Evolutionary conservation across 495 filamentous ascomycete genomes (phyloP).

Genomic region (Tuber calosporum): DNA sequence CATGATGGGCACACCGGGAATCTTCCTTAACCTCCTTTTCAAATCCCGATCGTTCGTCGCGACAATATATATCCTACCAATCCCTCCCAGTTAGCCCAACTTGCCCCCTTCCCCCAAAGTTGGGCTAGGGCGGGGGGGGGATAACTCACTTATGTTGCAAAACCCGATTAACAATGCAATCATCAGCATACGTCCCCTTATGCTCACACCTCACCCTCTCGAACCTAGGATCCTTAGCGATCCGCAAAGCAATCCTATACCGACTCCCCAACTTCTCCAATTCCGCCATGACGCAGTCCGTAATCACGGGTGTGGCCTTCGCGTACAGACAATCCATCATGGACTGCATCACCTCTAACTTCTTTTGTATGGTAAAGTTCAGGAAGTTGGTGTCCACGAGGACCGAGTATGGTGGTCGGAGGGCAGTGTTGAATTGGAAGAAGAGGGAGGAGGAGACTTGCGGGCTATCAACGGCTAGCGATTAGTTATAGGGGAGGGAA

Average conservation of each 20-base stretch:
- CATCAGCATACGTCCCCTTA: conserved; percentile 88
- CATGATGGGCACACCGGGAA: conserved; percentile 63
- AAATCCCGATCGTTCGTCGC: conserved; percentile 80
- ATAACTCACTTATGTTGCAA: conserved; percentile 46
- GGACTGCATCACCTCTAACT: conserved; percentile 74
- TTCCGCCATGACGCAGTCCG: conserved; percentile 68
- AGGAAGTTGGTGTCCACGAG: conserved; percentile 92
- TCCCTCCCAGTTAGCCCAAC: conserved; percentile 36
- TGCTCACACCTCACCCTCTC: conserved; percentile 78
- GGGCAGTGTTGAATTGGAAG: conserved; percentile 87
- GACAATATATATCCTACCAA: conserved; percentile 76
- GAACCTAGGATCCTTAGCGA: conserved; percentile 89
- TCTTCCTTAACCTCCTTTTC: conserved; percentile 74
- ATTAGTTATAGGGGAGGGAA: conserved; percentile 15
- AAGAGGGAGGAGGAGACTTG: conserved; percentile 82
- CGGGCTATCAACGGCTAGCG: conserved; percentile 49
- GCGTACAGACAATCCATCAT: conserved; percentile 79
- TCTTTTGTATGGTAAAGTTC: conserved; percentile 79
- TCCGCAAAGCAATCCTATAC: conserved; percentile 79
- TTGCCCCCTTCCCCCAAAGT: background rate
- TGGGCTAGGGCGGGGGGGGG: background rate
- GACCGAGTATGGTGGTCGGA: conserved; percentile 80
- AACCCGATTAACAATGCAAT: conserved; percentile 85
- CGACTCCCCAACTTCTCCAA: conserved; percentile 85
- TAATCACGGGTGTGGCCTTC: conserved; percentile 62